A percentile compares a stretch with the other conserved stretches of the same genome.
These are phyloP conservation scores for Kurtzmaniella quercitrusa DNA, from an alignment of 1,139 yeast genomes.

Conservation along the genomic window DNA sequence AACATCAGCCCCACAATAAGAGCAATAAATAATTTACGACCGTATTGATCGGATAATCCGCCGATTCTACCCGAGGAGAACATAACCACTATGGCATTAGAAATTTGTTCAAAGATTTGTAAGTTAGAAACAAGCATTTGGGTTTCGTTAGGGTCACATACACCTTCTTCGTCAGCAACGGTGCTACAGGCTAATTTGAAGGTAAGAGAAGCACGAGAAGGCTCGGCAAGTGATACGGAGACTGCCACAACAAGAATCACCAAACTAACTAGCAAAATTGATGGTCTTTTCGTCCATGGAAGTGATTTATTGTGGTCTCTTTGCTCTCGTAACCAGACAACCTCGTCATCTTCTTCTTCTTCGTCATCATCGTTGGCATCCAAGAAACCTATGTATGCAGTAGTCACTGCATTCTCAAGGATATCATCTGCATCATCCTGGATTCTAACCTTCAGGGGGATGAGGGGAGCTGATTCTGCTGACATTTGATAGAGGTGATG, in stretches of 20 bases:
- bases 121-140: conserved; percentile 36
- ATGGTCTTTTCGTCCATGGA: conserved; percentile 34
- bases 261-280: conserved; percentile 26
- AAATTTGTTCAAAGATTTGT: conserved; percentile 24
- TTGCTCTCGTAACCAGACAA: conserved; percentile 36
- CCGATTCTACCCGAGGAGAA: conserved; percentile 49
- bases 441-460: background rate
- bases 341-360: conserved; percentile 33
- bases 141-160: conserved; percentile 28
- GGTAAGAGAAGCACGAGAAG: conserved; percentile 29
- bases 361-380: conserved; percentile 24
- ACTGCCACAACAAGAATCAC: conserved; percentile 26
- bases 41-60: conserved; percentile 59
- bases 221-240: conserved; percentile 27
- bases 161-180: conserved; percentile 10
- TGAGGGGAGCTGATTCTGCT: background rate
- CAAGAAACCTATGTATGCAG: conserved; percentile 10
- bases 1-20: conserved; percentile 24
- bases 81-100: conserved; percentile 27
- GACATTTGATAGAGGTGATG: background rate
- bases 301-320: conserved; percentile 23
- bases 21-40: conserved; percentile 48
- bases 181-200: conserved; percentile 37
- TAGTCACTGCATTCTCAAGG: conserved; percentile 6
- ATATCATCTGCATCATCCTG: conserved; percentile 11